A percentile compares a stretch with the other conserved stretches of the same genome.
Conservation (phyloP, 2,329 filamentous ascomycete genomes). For the Rhinocladiella similis region DNA sequence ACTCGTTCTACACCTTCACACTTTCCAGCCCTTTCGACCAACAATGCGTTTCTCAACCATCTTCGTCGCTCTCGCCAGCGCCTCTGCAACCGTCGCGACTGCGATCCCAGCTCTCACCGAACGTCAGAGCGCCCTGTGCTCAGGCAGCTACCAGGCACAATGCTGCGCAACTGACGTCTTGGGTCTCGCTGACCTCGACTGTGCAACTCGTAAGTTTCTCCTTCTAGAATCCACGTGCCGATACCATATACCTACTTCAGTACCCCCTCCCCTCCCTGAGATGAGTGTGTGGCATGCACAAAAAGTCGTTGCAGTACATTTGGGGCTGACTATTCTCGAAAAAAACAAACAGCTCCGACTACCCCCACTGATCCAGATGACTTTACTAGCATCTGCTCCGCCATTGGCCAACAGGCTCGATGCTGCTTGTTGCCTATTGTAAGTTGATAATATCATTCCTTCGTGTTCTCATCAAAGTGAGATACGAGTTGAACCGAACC, state of each 20-base stretch:
- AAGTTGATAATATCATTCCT: conserved; percentile 1
- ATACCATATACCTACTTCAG: too few relatives aligned
- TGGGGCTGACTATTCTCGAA: too few relatives aligned
- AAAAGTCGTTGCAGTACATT: neutral
- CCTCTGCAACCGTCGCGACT: conserved; percentile 20
- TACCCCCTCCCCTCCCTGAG: too few relatives aligned
- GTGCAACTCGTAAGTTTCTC: conserved; percentile 50
- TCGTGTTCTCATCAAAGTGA: too few relatives aligned
- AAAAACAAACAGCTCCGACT: conserved; percentile 12
- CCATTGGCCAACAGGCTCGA: conserved; percentile 55
- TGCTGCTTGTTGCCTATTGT: conserved; percentile 58
- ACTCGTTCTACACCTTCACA: neutral
- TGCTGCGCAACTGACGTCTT: conserved; percentile 66
- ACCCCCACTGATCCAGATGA: conserved; percentile 41
- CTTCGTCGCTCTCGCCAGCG: conserved; percentile 21
- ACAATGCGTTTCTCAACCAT: conserved; percentile 28
- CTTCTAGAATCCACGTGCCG: too few relatives aligned
- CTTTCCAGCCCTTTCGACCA: neutral
- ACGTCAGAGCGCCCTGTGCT: conserved; percentile 21
- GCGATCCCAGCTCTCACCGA: conserved; percentile 25
- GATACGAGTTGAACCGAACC: too few relatives aligned
- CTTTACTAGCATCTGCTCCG: conserved; percentile 51
- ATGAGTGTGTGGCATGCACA: too few relatives aligned
- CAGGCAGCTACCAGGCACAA: conserved; percentile 39
- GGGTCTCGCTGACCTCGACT: conserved; percentile 59